phyloP scores from a whole-genome alignment of 208 protist genomes.

The Vickermania spadyakhi region DNA sequence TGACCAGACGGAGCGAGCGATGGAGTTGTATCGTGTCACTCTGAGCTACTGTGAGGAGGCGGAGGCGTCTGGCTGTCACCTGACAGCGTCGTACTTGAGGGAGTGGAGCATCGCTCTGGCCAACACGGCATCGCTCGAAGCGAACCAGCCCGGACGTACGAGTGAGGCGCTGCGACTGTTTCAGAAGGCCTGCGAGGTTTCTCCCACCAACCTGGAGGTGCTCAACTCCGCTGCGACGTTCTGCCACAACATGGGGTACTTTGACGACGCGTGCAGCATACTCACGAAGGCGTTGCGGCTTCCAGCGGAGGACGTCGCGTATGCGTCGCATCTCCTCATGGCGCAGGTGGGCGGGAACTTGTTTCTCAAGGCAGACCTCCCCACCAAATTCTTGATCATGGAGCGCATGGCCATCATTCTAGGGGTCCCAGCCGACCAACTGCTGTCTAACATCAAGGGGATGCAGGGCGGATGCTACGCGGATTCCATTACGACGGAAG shows the following conservation, averaged over 20 bases:
- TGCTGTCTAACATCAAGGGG: slow-evolving; percentile 1
- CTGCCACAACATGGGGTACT: neutral
- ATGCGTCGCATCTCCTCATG: slow-evolving; percentile 25
- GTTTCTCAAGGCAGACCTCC: slow-evolving; percentile 31
- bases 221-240: neutral
- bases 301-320: slow-evolving; percentile 1
- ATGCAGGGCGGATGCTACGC: slow-evolving; percentile 8
- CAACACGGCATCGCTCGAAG: slow-evolving; percentile 66
- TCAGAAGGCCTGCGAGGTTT: slow-evolving; percentile 31
- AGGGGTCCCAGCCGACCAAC: slow-evolving; percentile 6
- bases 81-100: slow-evolving; percentile 20
- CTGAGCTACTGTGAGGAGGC: slow-evolving; percentile 25
- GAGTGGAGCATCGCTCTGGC: slow-evolving; percentile 62
- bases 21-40: slow-evolving; percentile 56
- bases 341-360: slow-evolving; percentile 31
- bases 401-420: slow-evolving; percentile 51
- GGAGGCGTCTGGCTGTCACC: slow-evolving; percentile 2
- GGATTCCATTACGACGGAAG: slow-evolving; percentile 2
- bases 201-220: slow-evolving; percentile 38
- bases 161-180: slow-evolving; percentile 42
- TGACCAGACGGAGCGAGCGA: slow-evolving; percentile 41
- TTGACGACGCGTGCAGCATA: neutral
- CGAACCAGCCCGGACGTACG: slow-evolving; percentile 8
- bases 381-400: slow-evolving; percentile 29
- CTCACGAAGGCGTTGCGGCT: neutral